Evolutionary conservation across 106 monocot genomes (phyloP).

Genomic region (Platanthera zijinensis): DNA sequence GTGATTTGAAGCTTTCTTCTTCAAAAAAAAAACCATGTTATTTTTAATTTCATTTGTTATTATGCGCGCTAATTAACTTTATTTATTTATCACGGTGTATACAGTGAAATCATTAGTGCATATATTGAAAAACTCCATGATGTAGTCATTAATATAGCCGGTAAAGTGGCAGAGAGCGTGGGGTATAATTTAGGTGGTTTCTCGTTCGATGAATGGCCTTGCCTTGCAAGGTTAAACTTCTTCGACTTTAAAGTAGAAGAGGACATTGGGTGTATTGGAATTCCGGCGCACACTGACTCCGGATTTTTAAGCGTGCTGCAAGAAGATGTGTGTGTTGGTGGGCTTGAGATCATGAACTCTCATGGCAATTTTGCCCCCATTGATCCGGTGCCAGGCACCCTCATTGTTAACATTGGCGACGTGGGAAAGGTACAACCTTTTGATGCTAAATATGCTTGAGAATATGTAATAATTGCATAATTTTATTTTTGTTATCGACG

Average conservation of each 20-base stretch:
- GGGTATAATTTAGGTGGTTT: conserved; percentile 13
- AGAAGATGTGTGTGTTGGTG: conserved; percentile 50
- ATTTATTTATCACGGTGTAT: background rate
- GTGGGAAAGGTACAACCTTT: conserved; percentile 32
- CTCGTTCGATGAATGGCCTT: conserved; percentile 37
- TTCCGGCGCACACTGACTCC: conserved; percentile 46
- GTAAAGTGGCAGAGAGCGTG: conserved; percentile 36
- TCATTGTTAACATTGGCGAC: conserved; percentile 53
- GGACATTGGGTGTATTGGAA: conserved; percentile 37
- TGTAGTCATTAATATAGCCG: conserved; percentile 25
- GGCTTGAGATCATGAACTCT: conserved; percentile 45
- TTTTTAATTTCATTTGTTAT: background rate
- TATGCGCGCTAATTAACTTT: no score
- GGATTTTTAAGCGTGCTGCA: conserved; percentile 55
- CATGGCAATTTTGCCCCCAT: conserved; percentile 26
- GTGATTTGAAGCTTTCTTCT: background rate
- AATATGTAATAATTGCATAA: background rate
- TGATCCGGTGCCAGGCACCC: conserved; percentile 41
- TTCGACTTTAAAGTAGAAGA: conserved; percentile 29
- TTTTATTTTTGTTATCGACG: no score
- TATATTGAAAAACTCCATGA: conserved; percentile 32
- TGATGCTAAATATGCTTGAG: no score
- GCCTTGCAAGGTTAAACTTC: conserved; percentile 41
- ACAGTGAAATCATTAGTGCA: conserved; percentile 29
- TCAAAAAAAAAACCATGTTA: no score